Conservation (phyloP, 768 basidiomycete species). For the Phanerochaete carnosa region DNA sequence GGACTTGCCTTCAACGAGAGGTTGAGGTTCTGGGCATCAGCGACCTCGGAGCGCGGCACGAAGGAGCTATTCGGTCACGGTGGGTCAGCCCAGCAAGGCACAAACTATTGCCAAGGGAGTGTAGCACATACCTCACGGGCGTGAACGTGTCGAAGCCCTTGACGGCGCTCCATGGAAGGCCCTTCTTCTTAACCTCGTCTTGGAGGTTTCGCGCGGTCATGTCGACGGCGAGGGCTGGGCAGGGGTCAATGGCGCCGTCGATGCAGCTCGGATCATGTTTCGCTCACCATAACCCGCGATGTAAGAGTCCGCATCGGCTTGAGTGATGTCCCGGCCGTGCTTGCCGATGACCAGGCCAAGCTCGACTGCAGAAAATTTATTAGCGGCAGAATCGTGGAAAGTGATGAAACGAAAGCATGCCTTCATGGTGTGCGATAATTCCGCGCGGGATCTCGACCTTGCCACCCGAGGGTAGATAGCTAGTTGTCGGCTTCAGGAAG, state of each 20-base stretch:
- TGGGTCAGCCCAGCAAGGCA: background rate
- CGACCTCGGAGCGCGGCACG: slow-evolving; percentile 68
- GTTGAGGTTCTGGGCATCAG: slow-evolving; percentile 71
- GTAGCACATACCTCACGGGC: slow-evolving; percentile 67
- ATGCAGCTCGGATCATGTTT: background rate
- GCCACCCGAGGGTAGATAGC: slow-evolving; percentile 76
- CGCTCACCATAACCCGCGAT: slow-evolving; percentile 88
- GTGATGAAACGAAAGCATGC: slow-evolving; percentile 32
- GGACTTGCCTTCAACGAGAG: slow-evolving; percentile 67
- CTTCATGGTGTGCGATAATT: slow-evolving; percentile 87
- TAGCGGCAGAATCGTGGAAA: background rate
- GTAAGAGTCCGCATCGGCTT: slow-evolving; percentile 66
- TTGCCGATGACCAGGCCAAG: slow-evolving; percentile 96
- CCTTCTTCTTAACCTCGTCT: slow-evolving; percentile 85
- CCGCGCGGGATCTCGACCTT: slow-evolving; percentile 84
- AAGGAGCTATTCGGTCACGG: slow-evolving; percentile 51
- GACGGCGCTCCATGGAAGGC: slow-evolving; percentile 95
- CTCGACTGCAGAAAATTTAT: slow-evolving; percentile 58
- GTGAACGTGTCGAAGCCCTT: slow-evolving; percentile 98
- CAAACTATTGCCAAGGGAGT: too few relatives aligned
- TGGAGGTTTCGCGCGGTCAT: slow-evolving; percentile 97
- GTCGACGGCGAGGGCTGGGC: slow-evolving; percentile 84
- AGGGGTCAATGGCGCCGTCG: background rate
- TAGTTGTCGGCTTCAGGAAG: slow-evolving; percentile 95
- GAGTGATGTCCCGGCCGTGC: slow-evolving; percentile 76